Base-by-base conservation (phyloP, 1,284 basidiomycete species). In the Sporisorium scitamineum region DNA sequence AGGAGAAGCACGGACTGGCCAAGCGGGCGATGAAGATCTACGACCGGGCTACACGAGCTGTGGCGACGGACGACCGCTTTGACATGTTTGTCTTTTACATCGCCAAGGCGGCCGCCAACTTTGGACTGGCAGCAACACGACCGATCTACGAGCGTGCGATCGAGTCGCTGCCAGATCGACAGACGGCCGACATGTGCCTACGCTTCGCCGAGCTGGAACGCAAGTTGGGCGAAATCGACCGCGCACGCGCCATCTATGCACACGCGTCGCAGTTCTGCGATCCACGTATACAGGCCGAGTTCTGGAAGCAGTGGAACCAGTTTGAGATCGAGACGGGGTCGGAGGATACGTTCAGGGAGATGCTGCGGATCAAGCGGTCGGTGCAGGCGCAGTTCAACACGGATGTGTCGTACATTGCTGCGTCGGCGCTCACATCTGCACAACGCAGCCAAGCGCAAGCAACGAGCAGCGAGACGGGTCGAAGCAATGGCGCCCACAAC, bases 321-420 rank as follows among this genome's bases (percentile, higher is more conserved):
- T 99, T 99, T 87, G 96, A 99, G 87, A 85, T 98, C 86, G 95
- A 97, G 86, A 95, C 94, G 1, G 96, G 96, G 0, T 95, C 94
- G 0, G 97, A 99, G 86, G 96, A 99, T 84, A 98, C 96, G 0
- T 99, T 99, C 91, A 89, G 95, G 79, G 96, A 99, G 88, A 97
- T 98, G 94, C 70, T 99, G 67, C 91, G 97, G 16, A 97, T 99
- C 89, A 97, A 97, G 87, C 91, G 97, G 61, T 94, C 94, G 77
- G 96, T 99, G 7, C 96, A 99, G 87, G 95, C 97, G 41, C 93
- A 95, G 82, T 99, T 95, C 89, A 98, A 99, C 86, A 99, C 97
- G 10, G 95, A 98, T 82, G 91, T 92, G 44, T 84, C 85, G 31
- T 85, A 87, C 79, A 78, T 87, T 61, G 78, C 83, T 10, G 85